These are phyloP conservation scores for Craspedostauros australis DNA, from an alignment of 108 stramenopile genomes.

Conservation along the genomic window DNA sequence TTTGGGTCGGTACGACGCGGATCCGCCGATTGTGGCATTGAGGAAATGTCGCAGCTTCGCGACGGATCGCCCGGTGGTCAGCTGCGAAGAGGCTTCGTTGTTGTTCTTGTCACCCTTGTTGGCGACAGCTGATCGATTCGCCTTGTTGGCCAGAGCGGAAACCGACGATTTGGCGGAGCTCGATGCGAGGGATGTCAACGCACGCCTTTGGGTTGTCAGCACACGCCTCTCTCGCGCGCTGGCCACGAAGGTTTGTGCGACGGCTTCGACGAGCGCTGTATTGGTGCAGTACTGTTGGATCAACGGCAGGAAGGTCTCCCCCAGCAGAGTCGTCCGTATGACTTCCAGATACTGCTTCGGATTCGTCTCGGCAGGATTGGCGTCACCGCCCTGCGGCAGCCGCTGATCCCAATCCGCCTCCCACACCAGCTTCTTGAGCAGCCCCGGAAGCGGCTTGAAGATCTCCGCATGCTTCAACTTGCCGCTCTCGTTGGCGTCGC, in stretches of 20 bases:
- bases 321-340: constrained; percentile 56
- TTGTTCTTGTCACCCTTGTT: neutral
- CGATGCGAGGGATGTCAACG: constrained; percentile 18
- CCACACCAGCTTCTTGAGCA: constrained; percentile 71
- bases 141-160: too few species aligned
- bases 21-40: constrained; percentile 27
- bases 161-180: constrained; percentile 21
- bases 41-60: constrained; percentile 34
- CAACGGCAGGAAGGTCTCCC: constrained; percentile 52
- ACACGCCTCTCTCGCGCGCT: constrained; percentile 50
- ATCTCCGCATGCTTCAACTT: constrained; percentile 66
- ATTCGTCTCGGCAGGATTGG: constrained; percentile 13
- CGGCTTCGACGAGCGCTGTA: constrained; percentile 29
- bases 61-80: constrained; percentile 29
- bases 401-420: constrained; percentile 80
- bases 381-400: constrained; percentile 23
- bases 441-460: constrained; percentile 55
- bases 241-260: constrained; percentile 60
- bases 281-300: constrained; percentile 51
- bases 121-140: constrained; percentile 17
- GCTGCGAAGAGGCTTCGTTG: neutral
- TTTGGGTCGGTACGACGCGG: constrained; percentile 66
- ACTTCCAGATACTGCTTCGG: constrained; percentile 42
- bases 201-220: constrained; percentile 56
- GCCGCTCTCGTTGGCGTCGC: constrained; percentile 36